Evolutionary conservation across 192 early-diverging fungal genomes (phyloP), one percentile per base, ranked within the genome.

Genomic region (Gigaspora rosea): DNA sequence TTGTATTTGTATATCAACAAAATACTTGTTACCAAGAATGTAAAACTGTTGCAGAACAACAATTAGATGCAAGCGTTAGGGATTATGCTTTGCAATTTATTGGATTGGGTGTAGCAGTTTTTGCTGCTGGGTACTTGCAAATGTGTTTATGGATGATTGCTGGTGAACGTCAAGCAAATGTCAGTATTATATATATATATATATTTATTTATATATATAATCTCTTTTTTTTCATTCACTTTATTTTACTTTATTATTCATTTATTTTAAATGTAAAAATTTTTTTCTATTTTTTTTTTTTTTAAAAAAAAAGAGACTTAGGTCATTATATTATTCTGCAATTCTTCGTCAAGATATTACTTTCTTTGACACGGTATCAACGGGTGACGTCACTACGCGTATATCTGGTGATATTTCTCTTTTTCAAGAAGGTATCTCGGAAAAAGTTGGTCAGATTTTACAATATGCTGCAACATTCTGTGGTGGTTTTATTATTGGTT

Each of bases 291-390:
- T 1, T 82, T 86, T 80, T n/a, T n/a, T n/a, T n/a, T n/a, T n/a
- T n/a, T n/a, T n/a, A n/a, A n/a, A n/a, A n/a, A n/a, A 90, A 59
- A 89, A 91, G 70, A 88, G 95, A 20, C 88, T 97, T 61, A 87
- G 95, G 27, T 85, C 91, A 78, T 71, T 67, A 41, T 98, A 95
- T 77, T 87, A 96, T 46, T 80, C 85, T 41, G 78, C 92, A 6
- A 91, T 97, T 67, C 85, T 98, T 66, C 88, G 93, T 62, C 95
- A 97, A 80, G 92, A 97, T 32, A 90, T 94, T 52, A 88, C 87
- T 18, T 98, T 93, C 91, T 96, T 96, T 79, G 96, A 98, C 72
- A 79, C 82, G 48, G 85, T 87, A 68, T 87, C 89, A 72, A 87
- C 90, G 36, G 96, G 94, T 65, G 92, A 93, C 70, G 87, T 98